phyloP scores from a whole-genome alignment of 495 filamentous ascomycete genomes.

The Podospora comata region DNA sequence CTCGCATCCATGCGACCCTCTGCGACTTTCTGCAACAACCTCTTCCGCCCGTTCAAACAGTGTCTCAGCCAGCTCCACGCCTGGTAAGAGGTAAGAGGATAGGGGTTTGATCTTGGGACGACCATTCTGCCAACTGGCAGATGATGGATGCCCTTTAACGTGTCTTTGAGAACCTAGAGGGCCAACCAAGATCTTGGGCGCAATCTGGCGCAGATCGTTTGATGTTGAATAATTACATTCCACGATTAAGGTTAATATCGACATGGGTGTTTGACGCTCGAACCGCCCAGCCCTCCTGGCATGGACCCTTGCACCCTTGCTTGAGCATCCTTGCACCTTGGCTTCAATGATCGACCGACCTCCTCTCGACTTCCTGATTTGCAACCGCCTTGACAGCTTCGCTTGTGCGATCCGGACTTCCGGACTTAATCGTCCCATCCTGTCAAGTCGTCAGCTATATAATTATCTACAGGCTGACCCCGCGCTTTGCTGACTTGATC shows the following conservation, averaged over 20 bases:
- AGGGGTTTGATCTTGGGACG: too few relatives aligned
- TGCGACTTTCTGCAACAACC: slow-evolving; percentile 1
- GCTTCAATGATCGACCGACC: slow-evolving; percentile 1
- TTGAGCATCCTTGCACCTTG: neutral
- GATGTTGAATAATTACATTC: neutral
- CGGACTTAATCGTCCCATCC: slow-evolving; percentile 10
- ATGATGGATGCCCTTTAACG: too few relatives aligned
- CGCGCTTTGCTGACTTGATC: neutral
- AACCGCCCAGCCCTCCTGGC: neutral
- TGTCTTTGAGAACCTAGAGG: neutral
- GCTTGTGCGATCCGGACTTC: slow-evolving; percentile 14
- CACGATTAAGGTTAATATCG: neutral
- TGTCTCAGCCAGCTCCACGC: neutral
- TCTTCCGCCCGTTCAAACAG: neutral
- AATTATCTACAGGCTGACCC: slow-evolving; percentile 9
- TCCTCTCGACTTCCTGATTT: neutral
- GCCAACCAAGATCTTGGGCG: neutral
- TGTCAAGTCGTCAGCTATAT: slow-evolving; percentile 10
- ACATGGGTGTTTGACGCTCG: slow-evolving; percentile 8
- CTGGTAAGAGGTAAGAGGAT: neutral
- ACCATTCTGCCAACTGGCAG: too few relatives aligned
- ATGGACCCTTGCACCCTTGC: neutral
- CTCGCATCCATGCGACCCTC: slow-evolving; percentile 3
- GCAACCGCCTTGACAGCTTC: slow-evolving; percentile 13
- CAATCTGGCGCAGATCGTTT: neutral